A percentile compares a stretch with the other conserved stretches of the same genome.
phyloP scores from a whole-genome alignment of 2,329 filamentous ascomycete species.

The Stagonosporopsis rhizophila region DNA sequence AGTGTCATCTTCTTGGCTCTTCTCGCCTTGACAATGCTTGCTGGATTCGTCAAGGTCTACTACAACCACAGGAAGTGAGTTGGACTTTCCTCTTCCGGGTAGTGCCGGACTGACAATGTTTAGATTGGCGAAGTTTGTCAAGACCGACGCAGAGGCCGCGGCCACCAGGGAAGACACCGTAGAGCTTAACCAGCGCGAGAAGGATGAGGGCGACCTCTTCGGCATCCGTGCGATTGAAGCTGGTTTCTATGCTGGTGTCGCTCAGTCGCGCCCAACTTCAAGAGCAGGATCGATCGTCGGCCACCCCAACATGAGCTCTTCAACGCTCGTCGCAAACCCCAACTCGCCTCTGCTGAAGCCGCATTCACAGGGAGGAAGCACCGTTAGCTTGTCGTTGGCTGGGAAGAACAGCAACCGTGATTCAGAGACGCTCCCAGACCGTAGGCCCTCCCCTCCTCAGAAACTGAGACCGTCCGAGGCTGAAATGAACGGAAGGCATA shows the following conservation, averaged over 20 bases:
- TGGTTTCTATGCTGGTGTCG: constrained; percentile 51
- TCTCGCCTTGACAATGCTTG: constrained; percentile 41
- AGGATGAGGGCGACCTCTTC: constrained; percentile 51
- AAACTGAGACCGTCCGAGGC: constrained; percentile 47
- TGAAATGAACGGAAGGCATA: constrained; percentile 46
- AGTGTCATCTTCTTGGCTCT: constrained; percentile 47
- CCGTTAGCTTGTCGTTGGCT: constrained; percentile 41
- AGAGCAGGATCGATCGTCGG: constrained; percentile 42
- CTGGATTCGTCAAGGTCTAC: constrained; percentile 45
- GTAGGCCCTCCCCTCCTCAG: constrained; percentile 32
- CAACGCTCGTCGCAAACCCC: constrained; percentile 43
- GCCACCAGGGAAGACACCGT: constrained; percentile 43
- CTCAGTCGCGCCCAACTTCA: constrained; percentile 49
- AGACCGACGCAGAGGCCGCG: constrained; percentile 35
- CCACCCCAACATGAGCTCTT: constrained; percentile 42
- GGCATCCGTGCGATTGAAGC: constrained; percentile 52
- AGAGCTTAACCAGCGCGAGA: constrained; percentile 46
- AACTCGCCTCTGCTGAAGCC: constrained; percentile 42
- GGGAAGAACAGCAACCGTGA: constrained; percentile 29
- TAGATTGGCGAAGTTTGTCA: constrained; percentile 42
- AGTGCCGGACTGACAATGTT: constrained; percentile 18
- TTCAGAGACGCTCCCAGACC: constrained; percentile 26
- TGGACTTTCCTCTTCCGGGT: background rate
- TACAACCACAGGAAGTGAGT: constrained; percentile 47
- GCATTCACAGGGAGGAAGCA: constrained; percentile 43